Percentiles rank a stretch among this genome's conserved stretches.
Evolutionary conservation across 2,329 filamentous ascomycete genomes (phyloP).

Genomic region (Hortaea werneckii): DNA sequence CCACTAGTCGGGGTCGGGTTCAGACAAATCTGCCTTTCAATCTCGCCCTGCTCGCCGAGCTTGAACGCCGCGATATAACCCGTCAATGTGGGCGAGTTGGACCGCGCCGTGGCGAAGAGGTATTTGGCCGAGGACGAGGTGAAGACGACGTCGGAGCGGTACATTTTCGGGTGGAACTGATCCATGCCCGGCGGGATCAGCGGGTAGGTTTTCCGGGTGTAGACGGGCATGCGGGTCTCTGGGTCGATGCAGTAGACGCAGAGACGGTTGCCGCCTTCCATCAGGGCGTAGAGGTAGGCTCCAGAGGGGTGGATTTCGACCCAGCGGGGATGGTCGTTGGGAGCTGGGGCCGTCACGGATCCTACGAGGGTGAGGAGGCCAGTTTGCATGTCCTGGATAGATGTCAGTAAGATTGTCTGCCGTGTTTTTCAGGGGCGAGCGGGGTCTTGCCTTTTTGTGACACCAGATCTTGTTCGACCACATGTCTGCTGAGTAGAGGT

Average conservation of each 20-base stretch:
- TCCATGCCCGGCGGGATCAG: constrained; percentile 64
- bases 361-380: constrained; percentile 61
- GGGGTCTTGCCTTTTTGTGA: constrained; percentile 51
- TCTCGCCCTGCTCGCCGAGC: constrained; percentile 53
- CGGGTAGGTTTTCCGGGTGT: constrained; percentile 66
- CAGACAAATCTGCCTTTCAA: constrained; percentile 68
- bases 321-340: constrained; percentile 75
- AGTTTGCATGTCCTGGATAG: constrained; percentile 35
- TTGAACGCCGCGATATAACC: constrained; percentile 77
- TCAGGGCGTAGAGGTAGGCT: constrained; percentile 72
- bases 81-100: constrained; percentile 64
- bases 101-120: constrained; percentile 74
- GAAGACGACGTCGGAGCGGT: constrained; percentile 76
- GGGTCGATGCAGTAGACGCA: constrained; percentile 74
- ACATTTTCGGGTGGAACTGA: constrained; percentile 51
- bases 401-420: not conserved
- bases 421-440: not conserved
- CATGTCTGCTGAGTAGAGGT: constrained; percentile 71
- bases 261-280: constrained; percentile 80
- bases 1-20: constrained; percentile 80
- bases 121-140: constrained; percentile 59
- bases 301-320: constrained; percentile 73
- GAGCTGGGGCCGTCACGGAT: constrained; percentile 58
- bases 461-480: constrained; percentile 75
- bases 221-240: constrained; percentile 61